A percentile compares a stretch with the other conserved stretches of the same genome.
Evolutionary conservation across 2,329 filamentous ascomycete species (phyloP).

Genomic region (Ophiostoma piceae): DNA sequence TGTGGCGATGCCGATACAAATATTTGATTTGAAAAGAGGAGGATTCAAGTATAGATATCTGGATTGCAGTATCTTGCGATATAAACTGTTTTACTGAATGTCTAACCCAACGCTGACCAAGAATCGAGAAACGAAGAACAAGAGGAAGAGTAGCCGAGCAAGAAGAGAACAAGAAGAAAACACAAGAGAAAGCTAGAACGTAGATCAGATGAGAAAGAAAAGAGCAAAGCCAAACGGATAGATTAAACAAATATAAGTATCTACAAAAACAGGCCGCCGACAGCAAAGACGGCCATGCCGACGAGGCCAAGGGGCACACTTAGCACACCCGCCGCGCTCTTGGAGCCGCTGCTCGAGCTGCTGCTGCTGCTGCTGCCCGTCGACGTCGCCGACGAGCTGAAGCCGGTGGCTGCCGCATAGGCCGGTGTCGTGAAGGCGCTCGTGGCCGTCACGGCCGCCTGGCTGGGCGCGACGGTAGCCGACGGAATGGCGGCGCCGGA

Average conservation of each 20-base stretch:
- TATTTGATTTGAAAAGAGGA: no score
- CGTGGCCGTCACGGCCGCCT: constrained; percentile 34
- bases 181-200: no score
- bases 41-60: no score
- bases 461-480: constrained; percentile 42
- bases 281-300: constrained; percentile 21
- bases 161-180: no score
- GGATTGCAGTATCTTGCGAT: not conserved
- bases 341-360: constrained; percentile 7
- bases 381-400: constrained; percentile 26
- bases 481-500: constrained; percentile 47
- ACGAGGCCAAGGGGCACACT: constrained; percentile 20
- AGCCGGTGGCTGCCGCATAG: constrained; percentile 38
- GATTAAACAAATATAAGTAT: not conserved
- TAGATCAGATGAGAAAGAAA: not conserved
- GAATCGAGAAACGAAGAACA: no score
- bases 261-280: constrained; percentile 22
- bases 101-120: no score
- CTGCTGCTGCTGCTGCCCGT: constrained; percentile 1
- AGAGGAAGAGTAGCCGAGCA: no score
- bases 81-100: not conserved
- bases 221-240: not conserved
- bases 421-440: constrained; percentile 32
- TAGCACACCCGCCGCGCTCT: constrained; percentile 15
- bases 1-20: no score